Evolutionary conservation across 306 rosid genomes (phyloP).

Genomic region (Cucurbita maxima): DNA sequence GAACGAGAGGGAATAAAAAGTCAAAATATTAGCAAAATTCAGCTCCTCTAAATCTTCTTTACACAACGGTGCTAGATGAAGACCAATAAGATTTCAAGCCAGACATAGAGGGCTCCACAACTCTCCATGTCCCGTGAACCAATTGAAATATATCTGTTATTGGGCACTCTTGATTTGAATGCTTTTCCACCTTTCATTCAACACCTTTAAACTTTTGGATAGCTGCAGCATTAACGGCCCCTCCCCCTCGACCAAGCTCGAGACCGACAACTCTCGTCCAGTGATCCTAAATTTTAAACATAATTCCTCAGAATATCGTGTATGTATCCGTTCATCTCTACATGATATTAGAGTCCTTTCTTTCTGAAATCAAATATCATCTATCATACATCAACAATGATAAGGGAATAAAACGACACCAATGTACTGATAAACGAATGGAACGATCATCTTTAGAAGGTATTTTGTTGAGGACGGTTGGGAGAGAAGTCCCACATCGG

Average conservation of each 20-base stretch:
- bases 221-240: neutral
- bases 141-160: neutral
- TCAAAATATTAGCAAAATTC: neutral
- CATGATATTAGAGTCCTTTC: neutral
- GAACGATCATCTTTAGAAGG: neutral
- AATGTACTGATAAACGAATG: neutral
- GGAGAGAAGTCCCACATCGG: too few species aligned
- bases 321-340: neutral
- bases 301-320: neutral
- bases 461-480: too few species aligned
- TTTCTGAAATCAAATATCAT: neutral
- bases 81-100: neutral
- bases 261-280: neutral
- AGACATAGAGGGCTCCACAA: neutral
- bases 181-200: slow-evolving; percentile 2
- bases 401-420: neutral
- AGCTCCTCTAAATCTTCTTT: too few species aligned
- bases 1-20: too few species aligned
- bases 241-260: neutral
- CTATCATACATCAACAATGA: neutral
- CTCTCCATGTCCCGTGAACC: neutral
- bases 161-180: neutral
- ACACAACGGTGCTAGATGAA: neutral
- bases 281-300: neutral
- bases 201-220: neutral